Conservation (phyloP, 2,329 filamentous ascomycete genomes). For the Colletotrichum camelliae region DNA sequence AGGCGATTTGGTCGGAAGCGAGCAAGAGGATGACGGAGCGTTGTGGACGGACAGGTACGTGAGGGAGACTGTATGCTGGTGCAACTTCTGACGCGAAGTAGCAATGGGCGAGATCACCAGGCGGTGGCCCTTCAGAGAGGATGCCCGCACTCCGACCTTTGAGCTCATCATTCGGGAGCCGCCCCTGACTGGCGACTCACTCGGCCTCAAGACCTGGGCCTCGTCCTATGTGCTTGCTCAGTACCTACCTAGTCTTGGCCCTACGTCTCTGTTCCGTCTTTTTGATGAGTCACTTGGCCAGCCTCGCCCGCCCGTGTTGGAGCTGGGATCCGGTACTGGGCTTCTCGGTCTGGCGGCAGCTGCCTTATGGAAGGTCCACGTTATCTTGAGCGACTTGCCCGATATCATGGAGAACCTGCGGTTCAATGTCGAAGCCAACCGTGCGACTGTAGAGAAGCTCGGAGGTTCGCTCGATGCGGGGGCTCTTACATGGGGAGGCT, state of each 20-base stretch:
- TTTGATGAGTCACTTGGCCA: constrained; percentile 41
- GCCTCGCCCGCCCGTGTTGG: constrained; percentile 57
- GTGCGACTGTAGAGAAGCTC: constrained; percentile 53
- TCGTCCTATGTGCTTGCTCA: constrained; percentile 86
- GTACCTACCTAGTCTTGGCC: constrained; percentile 61
- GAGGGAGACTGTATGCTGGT: not conserved
- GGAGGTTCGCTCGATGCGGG: constrained; percentile 67
- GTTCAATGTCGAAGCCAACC: constrained; percentile 75
- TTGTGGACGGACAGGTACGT: constrained; percentile 74
- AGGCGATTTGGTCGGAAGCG: constrained; percentile 78
- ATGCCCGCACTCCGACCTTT: constrained; percentile 45
- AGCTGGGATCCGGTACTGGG: constrained; percentile 89
- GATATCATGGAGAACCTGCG: constrained; percentile 82
- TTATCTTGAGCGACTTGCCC: constrained; percentile 82
- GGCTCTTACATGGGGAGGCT: constrained; percentile 76
- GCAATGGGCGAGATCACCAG: constrained; percentile 64
- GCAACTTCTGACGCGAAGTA: constrained; percentile 20
- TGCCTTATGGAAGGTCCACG: constrained; percentile 67
- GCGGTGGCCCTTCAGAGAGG: constrained; percentile 54
- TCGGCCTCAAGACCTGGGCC: constrained; percentile 96
- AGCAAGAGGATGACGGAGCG: constrained; percentile 83
- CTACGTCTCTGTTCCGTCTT: constrained; percentile 49
- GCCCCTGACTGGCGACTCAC: constrained; percentile 82
- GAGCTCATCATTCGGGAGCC: constrained; percentile 83
- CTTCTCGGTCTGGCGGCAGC: constrained; percentile 89